Conservation (phyloP, 2,329 filamentous ascomycete genomes). For the Penicillium sp. region DNA sequence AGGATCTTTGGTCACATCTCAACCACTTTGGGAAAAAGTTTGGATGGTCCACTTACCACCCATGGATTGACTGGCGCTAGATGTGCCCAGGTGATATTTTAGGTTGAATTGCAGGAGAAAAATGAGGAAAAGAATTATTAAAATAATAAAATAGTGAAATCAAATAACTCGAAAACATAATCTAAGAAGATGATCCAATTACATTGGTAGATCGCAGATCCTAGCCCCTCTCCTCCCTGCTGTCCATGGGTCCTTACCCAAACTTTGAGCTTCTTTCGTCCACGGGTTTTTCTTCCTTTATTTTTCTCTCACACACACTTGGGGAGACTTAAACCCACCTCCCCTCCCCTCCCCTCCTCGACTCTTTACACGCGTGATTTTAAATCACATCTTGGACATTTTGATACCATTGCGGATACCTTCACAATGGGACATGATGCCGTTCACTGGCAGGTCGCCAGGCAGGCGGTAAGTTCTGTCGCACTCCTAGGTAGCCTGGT, state of each 20-base stretch:
- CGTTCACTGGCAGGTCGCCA: conserved; percentile 16
- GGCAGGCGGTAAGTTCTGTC: conserved; percentile 4
- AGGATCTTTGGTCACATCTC: background rate
- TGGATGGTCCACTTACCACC: conserved; percentile 14
- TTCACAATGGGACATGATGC: conserved; percentile 18
- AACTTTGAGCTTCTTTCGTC: conserved; percentile 16
- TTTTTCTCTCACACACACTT: background rate
- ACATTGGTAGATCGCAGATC: conserved; percentile 22
- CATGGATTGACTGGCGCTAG: conserved; percentile 2
- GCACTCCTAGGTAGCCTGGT: background rate
- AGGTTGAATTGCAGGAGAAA: background rate
- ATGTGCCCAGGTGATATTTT: background rate
- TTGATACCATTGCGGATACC: background rate
- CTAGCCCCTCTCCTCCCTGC: conserved; percentile 14
- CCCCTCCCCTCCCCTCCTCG: background rate
- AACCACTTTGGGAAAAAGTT: conserved; percentile 7
- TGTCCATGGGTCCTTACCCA: background rate
- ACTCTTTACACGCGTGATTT: conserved; percentile 6
- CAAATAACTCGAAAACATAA: background rate
- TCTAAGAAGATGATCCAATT: conserved; percentile 6
- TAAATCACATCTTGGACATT: background rate
- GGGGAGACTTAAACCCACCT: background rate
- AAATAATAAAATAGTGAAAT: background rate
- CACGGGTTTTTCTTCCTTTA: background rate
- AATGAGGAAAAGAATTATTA: background rate